These are phyloP conservation scores for Cordyceps militaris DNA, from an alignment of 2,329 filamentous ascomycete species.

Conservation along the genomic window DNA sequence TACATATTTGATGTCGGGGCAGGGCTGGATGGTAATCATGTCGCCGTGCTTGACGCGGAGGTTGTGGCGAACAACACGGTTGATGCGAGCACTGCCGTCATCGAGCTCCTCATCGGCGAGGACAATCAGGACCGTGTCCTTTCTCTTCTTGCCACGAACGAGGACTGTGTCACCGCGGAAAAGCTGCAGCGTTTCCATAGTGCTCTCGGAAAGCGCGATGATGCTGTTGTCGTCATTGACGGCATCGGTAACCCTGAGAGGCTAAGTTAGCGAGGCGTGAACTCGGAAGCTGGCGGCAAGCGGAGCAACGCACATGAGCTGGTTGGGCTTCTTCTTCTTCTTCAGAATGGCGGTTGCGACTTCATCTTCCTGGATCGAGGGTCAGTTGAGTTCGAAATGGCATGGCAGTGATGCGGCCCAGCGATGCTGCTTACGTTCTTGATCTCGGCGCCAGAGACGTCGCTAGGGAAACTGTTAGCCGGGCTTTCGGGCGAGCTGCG, in stretches of 20 bases:
- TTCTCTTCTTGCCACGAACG: conserved; percentile 99
- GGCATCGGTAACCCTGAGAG: conserved; percentile 87
- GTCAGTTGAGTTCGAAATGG: conserved; percentile 24
- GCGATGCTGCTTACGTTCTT: conserved; percentile 59
- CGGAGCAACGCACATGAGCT: conserved; percentile 68
- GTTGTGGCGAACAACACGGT: conserved; percentile 97
- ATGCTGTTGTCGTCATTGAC: conserved; percentile 99
- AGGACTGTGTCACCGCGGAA: conserved; percentile 98
- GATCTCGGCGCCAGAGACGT: conserved; percentile 80
- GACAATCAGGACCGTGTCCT: conserved; percentile 97
- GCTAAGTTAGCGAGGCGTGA: conserved; percentile 17
- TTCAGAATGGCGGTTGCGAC: conserved; percentile 94
- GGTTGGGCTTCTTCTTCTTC: conserved; percentile 99
- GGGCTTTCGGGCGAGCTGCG: neutral
- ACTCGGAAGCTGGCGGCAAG: neutral
- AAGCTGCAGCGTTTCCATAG: conserved; percentile 95
- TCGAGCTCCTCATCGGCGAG: conserved; percentile 96
- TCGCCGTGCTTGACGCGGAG: conserved; percentile 97
- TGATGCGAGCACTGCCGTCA: conserved; percentile 94
- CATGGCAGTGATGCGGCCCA: conserved; percentile 18
- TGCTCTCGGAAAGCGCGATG: conserved; percentile 95
- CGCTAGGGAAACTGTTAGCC: conserved; percentile 50
- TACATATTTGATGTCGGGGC: conserved; percentile 99
- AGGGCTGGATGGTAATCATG: conserved; percentile 93
- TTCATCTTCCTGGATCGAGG: conserved; percentile 64